phyloP scores from a whole-genome alignment of 371 early-diverging fungal genomes.

The Amoeboaphelidium occidentale region DNA sequence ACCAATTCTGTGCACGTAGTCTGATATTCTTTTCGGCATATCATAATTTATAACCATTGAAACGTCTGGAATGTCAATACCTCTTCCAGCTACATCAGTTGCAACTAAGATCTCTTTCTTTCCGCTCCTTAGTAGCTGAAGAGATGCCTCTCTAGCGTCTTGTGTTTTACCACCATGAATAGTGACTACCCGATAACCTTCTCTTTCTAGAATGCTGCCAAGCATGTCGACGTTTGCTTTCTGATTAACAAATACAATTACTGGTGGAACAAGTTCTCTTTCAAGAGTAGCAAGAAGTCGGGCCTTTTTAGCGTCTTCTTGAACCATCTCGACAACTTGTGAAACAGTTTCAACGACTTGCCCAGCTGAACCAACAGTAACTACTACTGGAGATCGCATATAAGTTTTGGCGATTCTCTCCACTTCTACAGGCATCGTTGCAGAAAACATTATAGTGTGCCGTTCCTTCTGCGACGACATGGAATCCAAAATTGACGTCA shows the following conservation, averaged over 20 bases:
- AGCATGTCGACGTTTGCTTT: slow-evolving; percentile 62
- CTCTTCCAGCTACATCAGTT: slow-evolving; percentile 94
- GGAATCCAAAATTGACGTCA: slow-evolving; percentile 67
- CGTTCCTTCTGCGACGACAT: slow-evolving; percentile 23
- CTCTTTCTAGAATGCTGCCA: slow-evolving; percentile 35
- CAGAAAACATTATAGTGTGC: slow-evolving; percentile 98
- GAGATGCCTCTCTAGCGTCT: slow-evolving; percentile 59
- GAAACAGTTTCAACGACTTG: slow-evolving; percentile 85
- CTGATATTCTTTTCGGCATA: slow-evolving; percentile 89
- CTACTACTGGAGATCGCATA: slow-evolving; percentile 74
- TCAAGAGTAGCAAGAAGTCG: slow-evolving; percentile 47
- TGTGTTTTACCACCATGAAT: slow-evolving; percentile 90
- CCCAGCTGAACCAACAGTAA: slow-evolving; percentile 92
- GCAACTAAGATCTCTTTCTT: slow-evolving; percentile 61
- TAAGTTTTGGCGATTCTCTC: slow-evolving; percentile 74
- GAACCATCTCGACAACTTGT: slow-evolving; percentile 80
- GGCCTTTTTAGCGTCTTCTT: slow-evolving; percentile 50
- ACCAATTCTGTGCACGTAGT: slow-evolving; percentile 93
- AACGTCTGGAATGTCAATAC: slow-evolving; percentile 93
- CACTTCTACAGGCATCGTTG: slow-evolving; percentile 95
- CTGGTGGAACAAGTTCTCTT: slow-evolving; percentile 43
- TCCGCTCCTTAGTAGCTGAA: slow-evolving; percentile 45
- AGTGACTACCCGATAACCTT: slow-evolving; percentile 40
- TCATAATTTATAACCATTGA: slow-evolving; percentile 92
- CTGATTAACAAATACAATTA: slow-evolving; percentile 92